Evolutionary conservation across 495 filamentous ascomycete species (phyloP), one percentile per base, ranked within the genome.

Genomic region (Aspergillus carlsbadensis): DNA sequence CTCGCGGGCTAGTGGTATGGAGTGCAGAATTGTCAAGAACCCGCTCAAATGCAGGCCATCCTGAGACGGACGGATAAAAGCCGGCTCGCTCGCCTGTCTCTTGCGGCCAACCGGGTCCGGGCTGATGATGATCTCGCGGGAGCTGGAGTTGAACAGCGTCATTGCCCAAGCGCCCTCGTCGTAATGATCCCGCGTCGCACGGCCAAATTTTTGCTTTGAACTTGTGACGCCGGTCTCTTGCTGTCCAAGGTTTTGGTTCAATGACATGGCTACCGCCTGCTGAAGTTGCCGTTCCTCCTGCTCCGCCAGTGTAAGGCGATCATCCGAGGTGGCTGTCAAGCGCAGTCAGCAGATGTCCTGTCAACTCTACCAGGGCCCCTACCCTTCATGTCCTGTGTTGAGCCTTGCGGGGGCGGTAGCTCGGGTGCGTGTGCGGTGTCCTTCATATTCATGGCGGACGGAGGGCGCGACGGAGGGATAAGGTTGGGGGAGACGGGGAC

Each of bases 1-100:
- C 60, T 94, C 89, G 44, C 91, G 81, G 13, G 85, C 86, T 36
- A 86, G 72, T n/a, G 92, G 92, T 52, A 97, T 93, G 39, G 85
- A 77, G 63, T 93, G 88, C n/a, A 90, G 75, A 41, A 95, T 92
- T 10, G 87, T 91, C 34, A 97, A 56, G 1, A 93, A 68, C 1
- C 80, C 83, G 21, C 87, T 84, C 11, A 96, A 69, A 57, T 84
- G 83, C 44, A 86, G 78, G 22, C 71, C 69, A 14, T 73, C 75
- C 3, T 80, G 78, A 11, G 83, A 80, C 41, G 88, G 85, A 44
- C 85, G 85, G 41, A 97, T 73, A 55, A 96, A 93, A 1, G 83
- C 84, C 1, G 91, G 90, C 18, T 79, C 77, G 49, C 75, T 78
- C 7, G 68, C 64, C 6, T 73, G 69, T 56, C 87, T 79, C 64